Conservation (phyloP, 192 early-diverging fungal species). For the Linnemannia exigua region DNA sequence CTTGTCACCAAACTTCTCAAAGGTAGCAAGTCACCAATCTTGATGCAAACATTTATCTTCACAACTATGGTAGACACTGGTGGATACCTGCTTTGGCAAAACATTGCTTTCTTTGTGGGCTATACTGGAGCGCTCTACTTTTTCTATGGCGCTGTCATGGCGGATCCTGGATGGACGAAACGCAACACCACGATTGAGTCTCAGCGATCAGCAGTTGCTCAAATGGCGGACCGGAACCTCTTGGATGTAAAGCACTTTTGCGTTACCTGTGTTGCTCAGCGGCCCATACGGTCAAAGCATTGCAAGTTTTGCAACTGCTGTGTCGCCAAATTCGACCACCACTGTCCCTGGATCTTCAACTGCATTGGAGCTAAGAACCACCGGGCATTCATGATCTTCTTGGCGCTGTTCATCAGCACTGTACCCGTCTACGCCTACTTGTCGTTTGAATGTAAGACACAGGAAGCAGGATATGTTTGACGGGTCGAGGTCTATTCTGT, state of each 20-base stretch:
- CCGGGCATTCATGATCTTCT: slow-evolving; percentile 87
- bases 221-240: slow-evolving; percentile 75
- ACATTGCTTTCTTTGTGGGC: slow-evolving; percentile 76
- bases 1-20: not conserved
- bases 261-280: slow-evolving; percentile 83
- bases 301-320: slow-evolving; percentile 95
- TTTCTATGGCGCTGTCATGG: slow-evolving; percentile 81
- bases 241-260: slow-evolving; percentile 90
- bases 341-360: slow-evolving; percentile 98
- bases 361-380: slow-evolving; percentile 95
- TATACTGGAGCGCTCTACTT: slow-evolving; percentile 76
- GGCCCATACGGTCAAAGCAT: slow-evolving; percentile 94
- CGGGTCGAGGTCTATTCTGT: too few relatives aligned
- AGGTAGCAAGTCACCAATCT: not conserved
- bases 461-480: not conserved
- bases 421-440: slow-evolving; percentile 74
- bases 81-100: slow-evolving; percentile 67
- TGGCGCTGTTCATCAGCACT: slow-evolving; percentile 72
- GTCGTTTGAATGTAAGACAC: slow-evolving; percentile 73
- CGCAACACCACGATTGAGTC: slow-evolving; percentile 60
- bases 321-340: slow-evolving; percentile 95
- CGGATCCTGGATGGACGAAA: slow-evolving; percentile 86
- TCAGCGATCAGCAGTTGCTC: slow-evolving; percentile 65
- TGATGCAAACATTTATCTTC: not conserved
- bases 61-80: slow-evolving; percentile 67